A percentile compares a stretch with the other conserved stretches of the same genome.
Conservation (phyloP, 106 monocot species). For the Dendrobium catenatum region DNA sequence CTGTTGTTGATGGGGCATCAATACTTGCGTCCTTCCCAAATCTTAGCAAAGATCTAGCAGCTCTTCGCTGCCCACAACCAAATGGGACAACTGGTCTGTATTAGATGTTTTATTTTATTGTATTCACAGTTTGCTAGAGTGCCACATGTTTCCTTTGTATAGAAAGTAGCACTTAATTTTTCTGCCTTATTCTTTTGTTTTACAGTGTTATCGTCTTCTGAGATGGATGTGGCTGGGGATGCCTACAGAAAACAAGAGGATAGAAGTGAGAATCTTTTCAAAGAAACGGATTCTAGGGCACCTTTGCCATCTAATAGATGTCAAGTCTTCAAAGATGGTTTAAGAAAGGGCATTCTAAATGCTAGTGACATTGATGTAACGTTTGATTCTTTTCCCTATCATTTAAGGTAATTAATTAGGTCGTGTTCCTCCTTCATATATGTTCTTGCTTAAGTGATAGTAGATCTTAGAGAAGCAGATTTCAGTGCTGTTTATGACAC, state of each 20-base stretch:
- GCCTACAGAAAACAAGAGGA: slow-evolving; percentile 47
- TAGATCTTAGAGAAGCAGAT: slow-evolving; percentile 2
- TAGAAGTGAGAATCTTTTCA: slow-evolving; percentile 28
- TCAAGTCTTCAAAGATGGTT: slow-evolving; percentile 56
- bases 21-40: slow-evolving; percentile 67
- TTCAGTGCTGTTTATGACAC: not conserved
- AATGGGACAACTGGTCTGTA: slow-evolving; percentile 62
- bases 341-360: slow-evolving; percentile 58
- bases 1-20: slow-evolving; percentile 68
- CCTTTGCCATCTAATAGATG: slow-evolving; percentile 37
- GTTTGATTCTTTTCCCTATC: slow-evolving; percentile 89
- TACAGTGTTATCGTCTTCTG: slow-evolving; percentile 45
- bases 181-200: slow-evolving; percentile 4
- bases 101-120: slow-evolving; percentile 12
- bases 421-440: not conserved
- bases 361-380: slow-evolving; percentile 61
- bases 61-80: slow-evolving; percentile 29
- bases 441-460: not conserved
- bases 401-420: slow-evolving; percentile 50
- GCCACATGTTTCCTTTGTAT: slow-evolving; percentile 8
- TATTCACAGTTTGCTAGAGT: slow-evolving; percentile 10
- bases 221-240: slow-evolving; percentile 44
- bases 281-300: slow-evolving; percentile 28
- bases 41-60: slow-evolving; percentile 45
- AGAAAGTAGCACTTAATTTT: not conserved